Percentiles rank a stretch among this genome's conserved stretches.
Evolutionary conservation across 2,329 filamentous ascomycete species (phyloP).

Genomic region (Plectosphaerella sp.): DNA sequence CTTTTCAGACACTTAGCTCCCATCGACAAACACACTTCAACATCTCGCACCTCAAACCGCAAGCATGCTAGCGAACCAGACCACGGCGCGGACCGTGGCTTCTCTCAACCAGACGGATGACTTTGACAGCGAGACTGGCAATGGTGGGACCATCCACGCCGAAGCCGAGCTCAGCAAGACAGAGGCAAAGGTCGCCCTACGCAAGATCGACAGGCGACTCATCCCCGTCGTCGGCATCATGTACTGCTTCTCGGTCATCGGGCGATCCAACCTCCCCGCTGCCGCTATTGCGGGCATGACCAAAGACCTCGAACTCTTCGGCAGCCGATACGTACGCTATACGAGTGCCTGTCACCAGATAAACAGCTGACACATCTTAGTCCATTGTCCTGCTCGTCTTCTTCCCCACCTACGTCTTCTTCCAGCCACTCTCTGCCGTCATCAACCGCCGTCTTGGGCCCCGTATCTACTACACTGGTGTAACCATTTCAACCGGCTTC

Average conservation of each 20-base stretch:
- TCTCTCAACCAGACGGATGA: no score
- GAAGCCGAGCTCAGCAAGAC: not conserved
- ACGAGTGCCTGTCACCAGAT: not conserved
- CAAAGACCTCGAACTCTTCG: slow-evolving; percentile 7
- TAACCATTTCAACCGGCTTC: slow-evolving; percentile 15
- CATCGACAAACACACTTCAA: no score
- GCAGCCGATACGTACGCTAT: slow-evolving; percentile 11
- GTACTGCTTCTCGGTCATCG: slow-evolving; percentile 15
- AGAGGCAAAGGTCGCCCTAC: not conserved
- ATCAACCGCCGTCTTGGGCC: slow-evolving; percentile 15
- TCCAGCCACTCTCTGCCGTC: slow-evolving; percentile 15
- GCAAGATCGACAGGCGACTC: slow-evolving; percentile 25
- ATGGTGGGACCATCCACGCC: no score
- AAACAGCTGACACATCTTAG: not conserved
- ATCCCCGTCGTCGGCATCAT: slow-evolving; percentile 18
- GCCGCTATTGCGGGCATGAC: slow-evolving; percentile 14
- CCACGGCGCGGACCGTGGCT: no score
- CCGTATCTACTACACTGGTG: slow-evolving; percentile 13
- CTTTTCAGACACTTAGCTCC: no score
- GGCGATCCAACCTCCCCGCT: slow-evolving; percentile 9
- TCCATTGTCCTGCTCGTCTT: slow-evolving; percentile 14
- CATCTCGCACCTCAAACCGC: no score
- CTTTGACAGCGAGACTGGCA: no score
- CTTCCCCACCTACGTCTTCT: slow-evolving; percentile 16
- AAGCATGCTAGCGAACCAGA: no score